These are phyloP conservation scores for Lecanoromycetidae sp. DNA, from an alignment of 2,329 filamentous ascomycete genomes.

Conservation along the genomic window DNA sequence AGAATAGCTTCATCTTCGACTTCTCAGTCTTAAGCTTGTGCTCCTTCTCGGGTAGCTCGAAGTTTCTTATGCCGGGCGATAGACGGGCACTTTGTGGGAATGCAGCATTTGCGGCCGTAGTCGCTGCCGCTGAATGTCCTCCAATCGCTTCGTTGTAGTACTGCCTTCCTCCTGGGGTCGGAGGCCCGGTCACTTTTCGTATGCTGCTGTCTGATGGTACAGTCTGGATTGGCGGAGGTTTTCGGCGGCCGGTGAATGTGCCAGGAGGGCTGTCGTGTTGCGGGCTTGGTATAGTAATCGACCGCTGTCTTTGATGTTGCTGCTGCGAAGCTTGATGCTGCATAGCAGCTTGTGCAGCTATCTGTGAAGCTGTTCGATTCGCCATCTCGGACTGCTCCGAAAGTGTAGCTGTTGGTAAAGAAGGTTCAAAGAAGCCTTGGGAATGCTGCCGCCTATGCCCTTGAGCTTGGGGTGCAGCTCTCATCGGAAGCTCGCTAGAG, in stretches of 20 bases:
- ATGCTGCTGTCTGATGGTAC: conserved; percentile 1
- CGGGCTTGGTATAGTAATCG: conserved; percentile 38
- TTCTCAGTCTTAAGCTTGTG: conserved; percentile 45
- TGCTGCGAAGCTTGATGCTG: conserved; percentile 33
- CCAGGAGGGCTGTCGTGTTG: conserved; percentile 23
- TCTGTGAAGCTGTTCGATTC: conserved; percentile 46
- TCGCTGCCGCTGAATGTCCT: conserved; percentile 42
- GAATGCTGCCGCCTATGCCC: conserved; percentile 43
- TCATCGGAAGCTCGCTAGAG: conserved; percentile 26
- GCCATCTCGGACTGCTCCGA: conserved; percentile 26
- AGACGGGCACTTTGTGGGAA: conserved; percentile 42
- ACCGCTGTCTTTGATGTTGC: conserved; percentile 41
- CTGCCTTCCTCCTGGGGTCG: conserved; percentile 17
- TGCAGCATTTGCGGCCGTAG: conserved; percentile 49
- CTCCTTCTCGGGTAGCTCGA: conserved; percentile 27
- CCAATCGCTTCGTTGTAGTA: conserved; percentile 43
- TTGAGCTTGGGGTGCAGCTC: conserved; percentile 25
- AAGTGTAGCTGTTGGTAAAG: conserved; percentile 41
- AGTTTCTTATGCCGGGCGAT: conserved; percentile 21
- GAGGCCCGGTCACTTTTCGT: conserved; percentile 13
- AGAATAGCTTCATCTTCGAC: conserved; percentile 58
- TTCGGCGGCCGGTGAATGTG: conserved; percentile 21
- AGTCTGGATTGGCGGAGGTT: conserved; percentile 18
- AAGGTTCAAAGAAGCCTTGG: conserved; percentile 57
- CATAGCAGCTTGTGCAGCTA: conserved; percentile 56